Base-by-base conservation (phyloP, 208 protist genomes). In the Tritrichomonas musculus region DNA sequence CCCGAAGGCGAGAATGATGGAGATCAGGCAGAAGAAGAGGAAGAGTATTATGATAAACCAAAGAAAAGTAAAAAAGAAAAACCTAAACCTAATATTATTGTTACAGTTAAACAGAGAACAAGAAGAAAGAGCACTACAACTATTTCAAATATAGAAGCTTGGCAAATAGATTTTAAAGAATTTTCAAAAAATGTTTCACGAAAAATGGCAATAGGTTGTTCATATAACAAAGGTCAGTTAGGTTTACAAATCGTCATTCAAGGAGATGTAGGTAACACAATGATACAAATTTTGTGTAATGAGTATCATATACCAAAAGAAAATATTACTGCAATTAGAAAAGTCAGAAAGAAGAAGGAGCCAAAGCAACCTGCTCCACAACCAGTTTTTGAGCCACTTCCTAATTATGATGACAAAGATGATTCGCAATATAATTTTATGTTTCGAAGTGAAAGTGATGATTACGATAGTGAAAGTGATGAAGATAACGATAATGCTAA, bases 311-410 rank as follows among this genome's bases (percentile, higher is more conserved):
- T 88, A 27, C 77, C 77, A 55, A 30, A 53, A n/a, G 47, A 25
- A 17, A 53, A 44, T 33, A 57, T 88, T 11, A 25, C 33, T 20
- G 27, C 47, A 14, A 57, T 47, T n/a, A 25, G 44, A 8, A 88
- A 88, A 20, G 17, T 33, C 14, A 88, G 44, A 36, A 88, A 88
- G 47, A 57, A 57, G 47, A 25, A 20, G 49, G 39, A 88, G 47
- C 77, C 47, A 88, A 49, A 49, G 14, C 77, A 88, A n/a, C 77
- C 77, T 33, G n/a, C 77, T 3, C 47, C 77, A 88, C 77, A 88
- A 30, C 33, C 33, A 30, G 41, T 30, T n/a, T 36, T 82, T 50
- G 22, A 49, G 1, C 33, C 3, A 49, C 8, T 47, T 11, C 33
- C 33, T 22, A 39, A 50, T 82, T 30, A 82, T 82, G 73, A 82